phyloP scores from a whole-genome alignment of 177 flowering plant species.

The Vitis hybrid region DNA sequence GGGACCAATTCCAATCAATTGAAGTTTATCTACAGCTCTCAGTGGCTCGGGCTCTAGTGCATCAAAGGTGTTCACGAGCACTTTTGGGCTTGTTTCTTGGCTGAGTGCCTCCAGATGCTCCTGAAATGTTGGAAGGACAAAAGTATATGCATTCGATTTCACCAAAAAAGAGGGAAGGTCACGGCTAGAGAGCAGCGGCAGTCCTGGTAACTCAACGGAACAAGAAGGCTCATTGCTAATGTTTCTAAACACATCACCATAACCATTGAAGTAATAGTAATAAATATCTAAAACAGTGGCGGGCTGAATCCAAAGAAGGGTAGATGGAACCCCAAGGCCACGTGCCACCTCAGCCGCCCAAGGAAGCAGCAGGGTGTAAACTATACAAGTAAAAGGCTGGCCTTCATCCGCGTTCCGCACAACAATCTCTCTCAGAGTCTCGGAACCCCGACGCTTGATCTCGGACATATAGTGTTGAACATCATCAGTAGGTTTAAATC shows the following conservation, averaged over 20 bases:
- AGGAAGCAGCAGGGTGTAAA: too few relatives aligned
- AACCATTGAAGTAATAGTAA: too few relatives aligned
- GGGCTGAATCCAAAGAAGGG: too few relatives aligned
- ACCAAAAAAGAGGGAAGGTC: conserved; percentile 50
- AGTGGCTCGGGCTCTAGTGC: conserved; percentile 33
- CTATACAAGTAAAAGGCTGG: too few relatives aligned
- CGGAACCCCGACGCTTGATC: too few relatives aligned
- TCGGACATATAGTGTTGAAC: too few relatives aligned
- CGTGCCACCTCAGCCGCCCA: too few relatives aligned
- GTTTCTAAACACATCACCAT: not conserved
- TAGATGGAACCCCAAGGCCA: too few relatives aligned
- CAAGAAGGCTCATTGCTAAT: conserved; percentile 18
- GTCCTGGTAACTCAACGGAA: conserved; percentile 35
- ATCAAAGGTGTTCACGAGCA: conserved; percentile 45
- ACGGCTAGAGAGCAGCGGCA: conserved; percentile 29
- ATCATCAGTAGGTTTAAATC: too few relatives aligned
- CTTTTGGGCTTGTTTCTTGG: conserved; percentile 16
- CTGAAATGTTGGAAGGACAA: not conserved
- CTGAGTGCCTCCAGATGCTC: conserved; percentile 18
- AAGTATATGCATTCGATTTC: not conserved
- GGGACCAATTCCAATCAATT: conserved; percentile 38
- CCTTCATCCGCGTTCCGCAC: too few relatives aligned
- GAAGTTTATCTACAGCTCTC: conserved; percentile 10
- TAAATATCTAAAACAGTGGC: too few relatives aligned
- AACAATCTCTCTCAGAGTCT: too few relatives aligned